Evolutionary conservation across 2,329 filamentous ascomycete species (phyloP), one percentile per base, ranked within the genome.

Genomic region (Pseudopithomyces maydicus): DNA sequence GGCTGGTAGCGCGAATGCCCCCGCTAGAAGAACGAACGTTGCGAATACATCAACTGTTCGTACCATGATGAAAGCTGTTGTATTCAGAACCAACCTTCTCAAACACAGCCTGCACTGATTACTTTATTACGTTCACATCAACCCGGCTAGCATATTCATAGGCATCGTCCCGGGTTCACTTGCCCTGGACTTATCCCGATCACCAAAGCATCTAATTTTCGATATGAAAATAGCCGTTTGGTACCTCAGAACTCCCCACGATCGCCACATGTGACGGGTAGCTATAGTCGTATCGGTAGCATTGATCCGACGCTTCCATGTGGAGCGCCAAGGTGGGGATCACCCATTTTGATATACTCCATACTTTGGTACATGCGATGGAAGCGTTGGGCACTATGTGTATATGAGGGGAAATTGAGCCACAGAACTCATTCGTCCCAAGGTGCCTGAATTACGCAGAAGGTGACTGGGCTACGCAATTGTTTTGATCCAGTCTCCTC

Each of bases 311-410:
- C 32, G 29, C 52, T 23, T 35, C 14, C 44, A 42, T 46, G 44
- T 42, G 33, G 50, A 45, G 41, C 41, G 42, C 50, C 50, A 45
- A 45, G 41, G 45, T 52, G 41, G 35, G 38, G 38, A 43, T 23
- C 49, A 43, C 14, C 20, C 41, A 29, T 10, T 19, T 39, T 20
- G 17, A 11, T 38, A 22, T 38, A 19, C 19, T 32, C 41, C 12
- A 36, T 38, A 41, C 41, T 41, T 23, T 26, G 17, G 12, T 19
- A 19, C 47, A 33, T 43, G 14, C 33, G 38, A 43, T 20, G 23
- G 38, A 55, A 58, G 46, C 50, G 49, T 39, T 46, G 52, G 33
- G 26, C 48, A 58, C 44, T 58, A 53, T 23, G 6, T 32, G 20
- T 53, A 58, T 19, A 58, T 58, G 52, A 26, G 12, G 5, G 6